Percentiles rank a stretch among this genome's conserved stretches.
Conservation (phyloP, 768 basidiomycete genomes). For the Nevesoporus exiguus region DNA sequence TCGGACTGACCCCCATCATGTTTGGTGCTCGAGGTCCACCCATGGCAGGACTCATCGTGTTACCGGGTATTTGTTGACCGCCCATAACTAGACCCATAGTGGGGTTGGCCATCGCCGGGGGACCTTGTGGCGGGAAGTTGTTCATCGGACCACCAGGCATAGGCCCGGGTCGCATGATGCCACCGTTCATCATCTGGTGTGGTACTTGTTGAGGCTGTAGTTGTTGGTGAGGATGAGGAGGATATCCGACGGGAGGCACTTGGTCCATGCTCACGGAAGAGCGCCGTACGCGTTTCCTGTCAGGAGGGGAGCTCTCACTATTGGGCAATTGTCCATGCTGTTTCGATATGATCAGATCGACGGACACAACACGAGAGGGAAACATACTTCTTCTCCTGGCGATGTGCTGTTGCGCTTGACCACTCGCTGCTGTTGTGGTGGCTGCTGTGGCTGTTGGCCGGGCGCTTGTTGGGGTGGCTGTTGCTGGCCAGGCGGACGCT, state of each 20-base stretch:
- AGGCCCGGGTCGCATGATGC: slow-evolving; percentile 38
- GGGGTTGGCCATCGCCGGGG: slow-evolving; percentile 30
- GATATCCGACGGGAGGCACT: slow-evolving; percentile 35
- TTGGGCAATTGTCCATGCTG: slow-evolving; percentile 48
- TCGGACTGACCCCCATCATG: slow-evolving; percentile 31
- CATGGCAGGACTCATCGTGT: slow-evolving; percentile 38
- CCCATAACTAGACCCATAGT: slow-evolving; percentile 34
- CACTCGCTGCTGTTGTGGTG: slow-evolving; percentile 31
- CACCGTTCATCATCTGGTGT: slow-evolving; percentile 36
- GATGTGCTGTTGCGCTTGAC: slow-evolving; percentile 60
- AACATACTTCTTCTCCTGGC: slow-evolving; percentile 55
- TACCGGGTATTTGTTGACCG: slow-evolving; percentile 29
- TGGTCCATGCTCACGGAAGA: slow-evolving; percentile 47
- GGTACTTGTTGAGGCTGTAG: slow-evolving; percentile 28
- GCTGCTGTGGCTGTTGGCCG: slow-evolving; percentile 12
- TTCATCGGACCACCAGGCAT: slow-evolving; percentile 35
- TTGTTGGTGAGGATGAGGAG: slow-evolving; percentile 19
- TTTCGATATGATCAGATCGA: slow-evolving; percentile 3
- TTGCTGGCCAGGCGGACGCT: slow-evolving; percentile 31
- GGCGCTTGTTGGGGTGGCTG: slow-evolving; percentile 30
- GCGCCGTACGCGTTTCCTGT: slow-evolving; percentile 49
- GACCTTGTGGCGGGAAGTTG: slow-evolving; percentile 31
- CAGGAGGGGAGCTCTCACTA: slow-evolving; percentile 55
- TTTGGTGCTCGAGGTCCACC: slow-evolving; percentile 26
- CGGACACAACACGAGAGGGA: not conserved